Evolutionary conservation across 1,284 basidiomycete genomes (phyloP), one percentile per base, ranked within the genome.

Genomic region (Ustilago xerochloae): DNA sequence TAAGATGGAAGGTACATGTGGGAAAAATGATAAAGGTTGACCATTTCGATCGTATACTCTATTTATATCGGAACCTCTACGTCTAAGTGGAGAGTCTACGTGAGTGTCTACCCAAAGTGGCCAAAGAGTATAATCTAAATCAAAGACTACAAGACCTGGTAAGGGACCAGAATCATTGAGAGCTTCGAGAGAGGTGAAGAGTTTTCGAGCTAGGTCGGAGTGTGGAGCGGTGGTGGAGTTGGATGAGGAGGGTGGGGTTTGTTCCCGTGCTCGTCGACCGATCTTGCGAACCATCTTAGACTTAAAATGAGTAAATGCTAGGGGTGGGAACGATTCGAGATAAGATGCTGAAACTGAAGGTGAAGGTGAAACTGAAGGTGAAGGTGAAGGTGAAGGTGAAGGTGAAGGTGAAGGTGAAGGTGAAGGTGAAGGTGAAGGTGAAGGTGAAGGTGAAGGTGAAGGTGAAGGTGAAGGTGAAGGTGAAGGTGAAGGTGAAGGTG

Each of bases 71-170:
- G 54, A 36, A 0, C 66, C 70, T 8, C 64, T 48, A 1, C 80
- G 63, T 24, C 69, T 73, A 0, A 83, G 52, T 0, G 82, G 82
- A 1, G 76, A 57, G 32, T 78, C 74, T 8, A 83, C 73, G 53
- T 81, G 78, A 3, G 80, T 81, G 20, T 82, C 80, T 9, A 82
- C 81, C 80, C 80, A 82, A 3, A 75, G 53, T 9, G 81, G 81
- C 82, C 82, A 84, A 1, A 82, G 61, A 4, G 82, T 84, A 35
- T 83, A 84, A 50, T 83, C 81, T 18, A 83, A 53, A 45, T 82
- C 81, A 35, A 83, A 83, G 0, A 77, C 81, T 3, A 78, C 73
- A 30, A 83, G 57, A 20, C 63, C 68, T 3, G 81, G 81, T 9
- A 81, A n/a, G 0, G 60, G 59, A 1, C 56, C 61, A 3, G 15